A percentile compares a stretch with the other conserved stretches of the same genome.
These are phyloP conservation scores for Kregervanrija delftensis DNA, from an alignment of 805 yeast genomes.

Conservation along the genomic window DNA sequence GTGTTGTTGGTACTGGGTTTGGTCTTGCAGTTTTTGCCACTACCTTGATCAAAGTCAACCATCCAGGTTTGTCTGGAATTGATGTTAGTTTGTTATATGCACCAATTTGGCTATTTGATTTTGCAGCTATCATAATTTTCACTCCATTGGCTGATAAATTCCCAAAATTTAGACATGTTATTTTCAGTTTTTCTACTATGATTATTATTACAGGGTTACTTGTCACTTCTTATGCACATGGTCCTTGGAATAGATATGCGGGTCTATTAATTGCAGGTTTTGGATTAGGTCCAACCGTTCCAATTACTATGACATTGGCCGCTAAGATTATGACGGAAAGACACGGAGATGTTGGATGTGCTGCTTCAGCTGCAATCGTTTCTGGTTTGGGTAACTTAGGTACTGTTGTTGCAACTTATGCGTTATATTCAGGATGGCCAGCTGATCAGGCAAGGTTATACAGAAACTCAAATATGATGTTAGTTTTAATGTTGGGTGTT, in stretches of 20 bases:
- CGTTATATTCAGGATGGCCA: conserved; percentile 84
- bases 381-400: conserved; percentile 86
- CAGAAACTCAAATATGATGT: conserved; percentile 74
- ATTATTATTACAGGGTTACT: conserved; percentile 70
- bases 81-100: conserved; percentile 72
- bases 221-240: conserved; percentile 69
- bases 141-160: conserved; percentile 77
- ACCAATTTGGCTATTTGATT: conserved; percentile 86
- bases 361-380: conserved; percentile 76
- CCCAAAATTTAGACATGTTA: conserved; percentile 49
- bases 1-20: conserved; percentile 87
- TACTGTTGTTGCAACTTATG: conserved; percentile 79
- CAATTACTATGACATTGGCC: conserved; percentile 79
- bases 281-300: conserved; percentile 89
- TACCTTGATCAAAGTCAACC: conserved; percentile 59
- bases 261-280: conserved; percentile 79
- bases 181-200: conserved; percentile 55
- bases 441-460: conserved; percentile 57
- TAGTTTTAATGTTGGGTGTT: conserved; percentile 69
- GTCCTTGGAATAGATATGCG: conserved; percentile 70
- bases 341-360: conserved; percentile 81
- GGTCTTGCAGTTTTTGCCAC: conserved; percentile 85
- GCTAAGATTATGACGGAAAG: conserved; percentile 64
- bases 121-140: conserved; percentile 62
- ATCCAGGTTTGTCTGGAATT: conserved; percentile 58